phyloP scores from a whole-genome alignment of 495 filamentous ascomycete species.

The Aspergillus kassunensis region DNA sequence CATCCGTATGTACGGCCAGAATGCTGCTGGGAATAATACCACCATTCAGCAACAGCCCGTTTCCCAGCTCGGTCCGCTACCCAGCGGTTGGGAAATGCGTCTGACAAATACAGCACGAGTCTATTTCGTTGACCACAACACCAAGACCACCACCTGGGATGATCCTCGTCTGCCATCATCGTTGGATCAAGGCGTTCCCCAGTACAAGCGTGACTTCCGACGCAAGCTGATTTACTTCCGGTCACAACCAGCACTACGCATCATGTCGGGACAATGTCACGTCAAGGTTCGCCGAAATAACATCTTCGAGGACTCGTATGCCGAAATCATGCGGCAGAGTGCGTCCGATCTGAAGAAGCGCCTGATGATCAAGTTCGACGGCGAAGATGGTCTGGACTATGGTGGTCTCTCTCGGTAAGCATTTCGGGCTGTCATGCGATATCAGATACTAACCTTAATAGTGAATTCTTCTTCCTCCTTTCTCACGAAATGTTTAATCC shows the following conservation, averaged over 20 bases:
- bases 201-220: conserved; percentile 98
- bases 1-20: conserved; percentile 93
- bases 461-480: conserved; percentile 99
- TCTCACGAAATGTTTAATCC: conserved; percentile 99
- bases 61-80: conserved; percentile 92
- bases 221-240: conserved; percentile 99
- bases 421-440: background rate
- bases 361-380: conserved; percentile 99
- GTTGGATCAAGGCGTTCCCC: conserved; percentile 94
- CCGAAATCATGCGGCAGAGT: conserved; percentile 95
- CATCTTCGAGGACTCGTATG: conserved; percentile 98
- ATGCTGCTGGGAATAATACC: conserved; percentile 64
- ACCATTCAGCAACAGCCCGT: conserved; percentile 97
- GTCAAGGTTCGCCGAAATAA: conserved; percentile 95
- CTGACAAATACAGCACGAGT: conserved; percentile 96
- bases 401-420: conserved; percentile 84
- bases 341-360: conserved; percentile 97
- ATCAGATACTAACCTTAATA: conserved; percentile 32
- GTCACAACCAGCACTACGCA: conserved; percentile 92
- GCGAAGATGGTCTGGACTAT: conserved; percentile 96
- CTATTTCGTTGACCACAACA: conserved; percentile 99
- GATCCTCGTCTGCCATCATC: conserved; percentile 94
- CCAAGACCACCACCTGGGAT: conserved; percentile 99
- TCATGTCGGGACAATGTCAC: conserved; percentile 93
- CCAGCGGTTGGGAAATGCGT: conserved; percentile 99